Percentiles rank a stretch among this genome's conserved stretches.
Conservation (phyloP, 371 early-diverging fungal species). For the Mortierella sp. region DNA sequence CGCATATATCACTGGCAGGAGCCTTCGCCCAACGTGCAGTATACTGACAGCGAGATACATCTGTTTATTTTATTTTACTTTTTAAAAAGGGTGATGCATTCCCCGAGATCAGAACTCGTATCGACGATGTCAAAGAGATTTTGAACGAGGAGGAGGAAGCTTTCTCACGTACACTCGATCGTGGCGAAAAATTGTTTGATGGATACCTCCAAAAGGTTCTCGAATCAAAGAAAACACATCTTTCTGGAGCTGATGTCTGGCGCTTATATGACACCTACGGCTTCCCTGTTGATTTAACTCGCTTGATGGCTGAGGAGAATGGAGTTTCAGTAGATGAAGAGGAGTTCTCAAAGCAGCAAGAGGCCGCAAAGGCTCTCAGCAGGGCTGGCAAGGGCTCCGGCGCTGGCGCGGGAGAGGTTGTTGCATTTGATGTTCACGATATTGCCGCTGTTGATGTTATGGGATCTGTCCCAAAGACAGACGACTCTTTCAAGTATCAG, state of each 20-base stretch:
- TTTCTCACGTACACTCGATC: slow-evolving; percentile 98
- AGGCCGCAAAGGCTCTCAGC: slow-evolving; percentile 86
- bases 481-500: slow-evolving; percentile 92
- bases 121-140: slow-evolving; percentile 90
- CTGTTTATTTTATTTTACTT: slow-evolving; percentile 9
- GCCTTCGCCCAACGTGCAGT: too few species aligned
- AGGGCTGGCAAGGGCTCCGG: slow-evolving; percentile 75
- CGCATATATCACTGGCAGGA: background rate
- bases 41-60: too few species aligned
- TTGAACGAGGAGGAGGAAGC: slow-evolving; percentile 97
- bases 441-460: slow-evolving; percentile 88
- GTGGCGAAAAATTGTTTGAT: slow-evolving; percentile 97
- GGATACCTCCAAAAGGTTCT: slow-evolving; percentile 82
- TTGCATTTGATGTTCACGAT: slow-evolving; percentile 93
- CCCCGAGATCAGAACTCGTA: slow-evolving; percentile 85
- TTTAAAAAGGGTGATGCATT: slow-evolving; percentile 75
- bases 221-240: slow-evolving; percentile 65
- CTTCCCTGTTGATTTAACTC: slow-evolving; percentile 99
- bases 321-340: slow-evolving; percentile 90
- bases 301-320: slow-evolving; percentile 98
- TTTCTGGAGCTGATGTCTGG: slow-evolving; percentile 97
- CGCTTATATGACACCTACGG: slow-evolving; percentile 99
- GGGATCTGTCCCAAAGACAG: slow-evolving; percentile 81
- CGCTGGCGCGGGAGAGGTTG: slow-evolving; percentile 67
- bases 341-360: slow-evolving; percentile 88